These are phyloP conservation scores for Ceratocystis eucalypticola DNA, from an alignment of 2,329 filamentous ascomycete species.

Conservation along the genomic window DNA sequence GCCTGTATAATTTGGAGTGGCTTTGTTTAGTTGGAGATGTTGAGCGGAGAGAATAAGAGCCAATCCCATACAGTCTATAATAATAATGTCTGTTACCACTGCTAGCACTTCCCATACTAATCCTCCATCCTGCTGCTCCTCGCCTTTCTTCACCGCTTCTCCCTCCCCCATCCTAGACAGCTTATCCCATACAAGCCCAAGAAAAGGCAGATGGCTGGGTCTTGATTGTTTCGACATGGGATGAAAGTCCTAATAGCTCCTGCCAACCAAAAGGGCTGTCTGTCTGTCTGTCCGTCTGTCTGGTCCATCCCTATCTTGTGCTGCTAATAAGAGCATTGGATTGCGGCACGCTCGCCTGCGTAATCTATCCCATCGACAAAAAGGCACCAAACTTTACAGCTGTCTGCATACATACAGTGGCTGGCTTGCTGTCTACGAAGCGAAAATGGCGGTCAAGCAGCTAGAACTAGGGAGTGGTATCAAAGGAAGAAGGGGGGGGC, in stretches of 20 bases:
- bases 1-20: too few species aligned
- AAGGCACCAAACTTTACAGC: too few species aligned
- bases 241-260: background rate
- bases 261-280: too few species aligned
- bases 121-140: background rate
- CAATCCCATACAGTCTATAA: background rate
- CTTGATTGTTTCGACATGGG: background rate
- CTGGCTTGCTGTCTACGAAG: background rate
- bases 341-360: too few species aligned
- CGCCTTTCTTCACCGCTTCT: background rate
- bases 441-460: background rate
- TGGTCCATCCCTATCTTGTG: too few species aligned
- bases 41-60: too few species aligned
- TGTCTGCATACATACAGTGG: too few species aligned
- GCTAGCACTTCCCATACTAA: background rate
- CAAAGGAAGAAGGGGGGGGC: background rate
- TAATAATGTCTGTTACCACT: background rate
- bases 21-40: too few species aligned
- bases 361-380: too few species aligned
- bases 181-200: background rate
- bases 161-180: background rate
- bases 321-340: too few species aligned
- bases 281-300: too few species aligned
- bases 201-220: background rate
- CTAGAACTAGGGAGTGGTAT: background rate